A percentile compares a stretch with the other conserved stretches of the same genome.
These are phyloP conservation scores for Dendryphion nanum DNA, from an alignment of 2,329 filamentous ascomycete genomes.

Conservation along the genomic window DNA sequence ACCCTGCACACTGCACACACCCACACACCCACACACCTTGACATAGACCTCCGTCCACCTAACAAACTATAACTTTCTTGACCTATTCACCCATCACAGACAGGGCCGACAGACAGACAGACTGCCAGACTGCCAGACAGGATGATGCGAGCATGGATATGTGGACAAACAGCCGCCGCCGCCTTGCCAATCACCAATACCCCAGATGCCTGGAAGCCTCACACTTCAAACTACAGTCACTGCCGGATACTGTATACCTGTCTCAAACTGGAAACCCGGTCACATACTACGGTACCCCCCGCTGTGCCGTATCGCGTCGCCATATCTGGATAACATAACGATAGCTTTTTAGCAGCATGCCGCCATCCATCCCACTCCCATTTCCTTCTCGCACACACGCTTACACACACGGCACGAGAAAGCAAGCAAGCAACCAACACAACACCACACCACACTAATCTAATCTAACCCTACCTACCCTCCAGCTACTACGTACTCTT, in stretches of 20 bases:
- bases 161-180: neutral
- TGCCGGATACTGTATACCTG: neutral
- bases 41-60: neutral
- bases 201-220: neutral
- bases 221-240: neutral
- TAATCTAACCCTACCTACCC: too few species aligned
- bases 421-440: too few species aligned
- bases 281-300: neutral
- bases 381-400: too few species aligned
- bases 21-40: neutral
- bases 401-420: too few species aligned
- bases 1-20: neutral
- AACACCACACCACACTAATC: too few species aligned
- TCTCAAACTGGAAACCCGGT: neutral
- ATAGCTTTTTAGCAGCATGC: too few species aligned
- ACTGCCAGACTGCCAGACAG: neutral
- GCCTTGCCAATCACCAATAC: neutral
- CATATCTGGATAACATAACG: too few species aligned
- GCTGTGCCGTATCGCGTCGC: too few species aligned
- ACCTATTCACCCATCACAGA: too few species aligned
- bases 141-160: constrained; percentile 1
- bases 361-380: too few species aligned
- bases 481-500: too few species aligned
- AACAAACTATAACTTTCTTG: neutral
- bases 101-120: too few species aligned